Evolutionary conservation across 768 basidiomycete species (phyloP).

Genomic region (Pleurotus cornucopiae): DNA sequence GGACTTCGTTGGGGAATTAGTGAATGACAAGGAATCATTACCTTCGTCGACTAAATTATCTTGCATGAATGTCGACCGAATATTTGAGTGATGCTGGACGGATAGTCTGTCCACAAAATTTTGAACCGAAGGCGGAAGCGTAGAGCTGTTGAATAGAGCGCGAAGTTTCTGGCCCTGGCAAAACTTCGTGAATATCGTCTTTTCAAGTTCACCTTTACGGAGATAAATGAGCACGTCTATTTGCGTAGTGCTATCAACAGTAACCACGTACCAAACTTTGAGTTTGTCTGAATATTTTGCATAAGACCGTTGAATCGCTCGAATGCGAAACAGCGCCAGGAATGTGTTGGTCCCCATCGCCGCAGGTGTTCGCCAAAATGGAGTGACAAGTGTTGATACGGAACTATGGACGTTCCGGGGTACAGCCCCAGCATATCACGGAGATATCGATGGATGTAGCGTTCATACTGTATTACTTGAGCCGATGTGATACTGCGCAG

Average conservation of each 20-base stretch:
- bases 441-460: slow-evolving; percentile 28
- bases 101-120: slow-evolving; percentile 5
- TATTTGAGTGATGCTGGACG: slow-evolving; percentile 9
- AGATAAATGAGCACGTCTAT: background rate
- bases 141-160: slow-evolving; percentile 7
- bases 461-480: slow-evolving; percentile 19
- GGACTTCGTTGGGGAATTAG: background rate
- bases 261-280: slow-evolving; percentile 23
- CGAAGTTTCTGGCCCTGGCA: slow-evolving; percentile 19
- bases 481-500: slow-evolving; percentile 17
- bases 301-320: slow-evolving; percentile 26
- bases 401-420: slow-evolving; percentile 19
- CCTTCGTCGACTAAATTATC: slow-evolving; percentile 12
- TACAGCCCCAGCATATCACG: slow-evolving; percentile 23
- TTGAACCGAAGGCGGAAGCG: background rate
- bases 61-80: slow-evolving; percentile 13
- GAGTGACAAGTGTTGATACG: slow-evolving; percentile 37
- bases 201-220: slow-evolving; percentile 22
- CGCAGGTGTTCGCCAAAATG: slow-evolving; percentile 28
- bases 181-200: slow-evolving; percentile 20
- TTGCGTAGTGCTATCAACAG: background rate
- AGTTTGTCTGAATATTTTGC: slow-evolving; percentile 25
- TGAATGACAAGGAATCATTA: background rate
- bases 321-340: slow-evolving; percentile 21
- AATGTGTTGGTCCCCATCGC: slow-evolving; percentile 30